Base-by-base conservation (phyloP, 2,329 filamentous ascomycete genomes). In the Epicoccum sorghinum region DNA sequence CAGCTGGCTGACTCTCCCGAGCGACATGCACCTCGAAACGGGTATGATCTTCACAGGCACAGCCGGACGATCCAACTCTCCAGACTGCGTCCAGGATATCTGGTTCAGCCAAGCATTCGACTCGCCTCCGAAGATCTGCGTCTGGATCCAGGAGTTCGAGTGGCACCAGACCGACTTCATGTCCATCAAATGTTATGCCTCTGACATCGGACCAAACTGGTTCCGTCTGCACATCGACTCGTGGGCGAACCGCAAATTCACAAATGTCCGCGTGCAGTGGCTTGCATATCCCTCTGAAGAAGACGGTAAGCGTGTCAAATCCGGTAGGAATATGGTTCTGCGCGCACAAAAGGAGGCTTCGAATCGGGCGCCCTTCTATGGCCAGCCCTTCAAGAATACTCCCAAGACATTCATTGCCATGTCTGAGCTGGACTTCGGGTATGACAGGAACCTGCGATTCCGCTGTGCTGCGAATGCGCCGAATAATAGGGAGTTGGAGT, bases 71-170 rank as follows among this genome's bases (percentile, higher is more conserved):
- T 9, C 42, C 22, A 25, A 45, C 10, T 33, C 42, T 9, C 10
- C 30, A 7, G 42, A 45, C 18, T 45, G 42, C 42, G 42, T 23
- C 12, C 22, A 35, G 22, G 29, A 45, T 7, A 37, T 45, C 22
- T 45, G 42, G 32, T 45, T 45, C 42, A 36, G 32, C 9, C 32
- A 36, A 9, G 22, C 42, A 13, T 45, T 45, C 23, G 32, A 36
- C 8, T 45, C 42, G 22, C 30, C 42, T 0, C 42, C 42, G 5
- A 45, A 45, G 3, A 25, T 45, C 9, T 30, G 22, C 23, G 32
- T 45, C 22, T 45, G 42, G 42, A 36, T 37, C 23, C 42, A 45
- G n/a, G 42, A 45, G 27, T 45, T 45, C 7, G 32, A 45, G 13
- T 45, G 42, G 42, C 22, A 18, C n/a, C 42, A 45, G 13, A 25